Percentiles rank a stretch among this genome's conserved stretches.
Evolutionary conservation across 192 early-diverging fungal genomes (phyloP).

Genomic region (Coemansia erecta): DNA sequence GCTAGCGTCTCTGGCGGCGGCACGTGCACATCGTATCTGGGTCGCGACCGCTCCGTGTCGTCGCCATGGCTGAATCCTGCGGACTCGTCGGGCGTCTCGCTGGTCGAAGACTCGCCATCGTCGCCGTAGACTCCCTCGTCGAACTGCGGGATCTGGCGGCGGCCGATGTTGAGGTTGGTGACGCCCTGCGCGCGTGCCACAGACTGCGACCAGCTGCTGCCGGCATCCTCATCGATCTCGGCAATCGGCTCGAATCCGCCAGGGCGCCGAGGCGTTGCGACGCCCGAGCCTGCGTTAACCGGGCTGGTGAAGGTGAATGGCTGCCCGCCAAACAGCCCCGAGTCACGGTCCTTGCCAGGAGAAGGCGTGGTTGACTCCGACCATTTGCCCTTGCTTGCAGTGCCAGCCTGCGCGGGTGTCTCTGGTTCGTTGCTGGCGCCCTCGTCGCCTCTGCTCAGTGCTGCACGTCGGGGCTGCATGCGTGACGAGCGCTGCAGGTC

Average conservation of each 20-base stretch:
- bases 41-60: slow-evolving; percentile 1
- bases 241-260: slow-evolving; percentile 44
- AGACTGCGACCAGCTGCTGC: slow-evolving; percentile 23
- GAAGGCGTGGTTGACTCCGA: slow-evolving; percentile 40
- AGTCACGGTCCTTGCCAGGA: slow-evolving; percentile 34
- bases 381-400: slow-evolving; percentile 20
- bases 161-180: slow-evolving; percentile 1
- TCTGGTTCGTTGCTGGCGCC: not conserved
- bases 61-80: not conserved
- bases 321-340: slow-evolving; percentile 46
- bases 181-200: slow-evolving; percentile 6
- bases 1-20: slow-evolving; percentile 41
- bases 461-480: slow-evolving; percentile 16
- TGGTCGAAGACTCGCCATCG: not conserved
- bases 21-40: slow-evolving; percentile 39
- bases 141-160: slow-evolving; percentile 1
- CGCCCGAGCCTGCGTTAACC: slow-evolving; percentile 9
- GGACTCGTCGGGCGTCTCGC: slow-evolving; percentile 3
- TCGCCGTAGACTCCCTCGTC: not conserved
- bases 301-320: slow-evolving; percentile 29
- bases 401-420: not conserved
- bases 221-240: slow-evolving; percentile 28
- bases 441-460: not conserved
- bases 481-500: slow-evolving; percentile 40
- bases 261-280: not conserved